These are phyloP conservation scores for Beauveria pseudobassiana DNA, from an alignment of 2,329 filamentous ascomycete genomes.

Conservation along the genomic window DNA sequence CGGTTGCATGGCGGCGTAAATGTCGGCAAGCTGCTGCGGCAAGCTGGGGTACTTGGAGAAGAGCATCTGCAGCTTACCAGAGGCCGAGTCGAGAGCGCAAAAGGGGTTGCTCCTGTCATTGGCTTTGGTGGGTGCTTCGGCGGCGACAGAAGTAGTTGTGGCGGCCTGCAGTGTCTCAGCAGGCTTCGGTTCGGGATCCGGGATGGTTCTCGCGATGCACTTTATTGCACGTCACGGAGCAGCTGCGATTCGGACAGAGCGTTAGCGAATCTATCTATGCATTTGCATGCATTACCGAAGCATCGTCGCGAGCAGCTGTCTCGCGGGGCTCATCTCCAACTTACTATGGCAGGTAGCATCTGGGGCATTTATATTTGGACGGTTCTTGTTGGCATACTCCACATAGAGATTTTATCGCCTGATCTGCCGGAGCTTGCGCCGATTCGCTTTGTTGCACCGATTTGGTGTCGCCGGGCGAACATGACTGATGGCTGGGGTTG, in stretches of 20 bases:
- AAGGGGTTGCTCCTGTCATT: conserved; percentile 37
- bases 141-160: background rate
- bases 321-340: conserved; percentile 18
- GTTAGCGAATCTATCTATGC: conserved; percentile 5
- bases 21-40: conserved; percentile 36
- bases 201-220: conserved; percentile 43
- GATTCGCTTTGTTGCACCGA: background rate
- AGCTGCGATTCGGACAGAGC: conserved; percentile 33
- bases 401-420: conserved; percentile 26
- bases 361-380: conserved; percentile 57
- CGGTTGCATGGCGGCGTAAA: conserved; percentile 43
- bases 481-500: background rate
- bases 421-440: background rate
- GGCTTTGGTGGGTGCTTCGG: conserved; percentile 8
- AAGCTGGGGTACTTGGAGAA: conserved; percentile 48
- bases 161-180: conserved; percentile 12
- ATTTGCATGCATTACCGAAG: too few relatives aligned
- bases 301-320: too few relatives aligned
- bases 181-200: conserved; percentile 25
- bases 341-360: conserved; percentile 52
- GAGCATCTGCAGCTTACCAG: conserved; percentile 40
- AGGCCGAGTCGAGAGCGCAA: conserved; percentile 38
- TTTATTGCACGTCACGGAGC: conserved; percentile 51
- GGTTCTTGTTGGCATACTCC: conserved; percentile 43
- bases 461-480: background rate